These are phyloP conservation scores for Penicillium salamii DNA, from an alignment of 495 filamentous ascomycete species.

Conservation along the genomic window DNA sequence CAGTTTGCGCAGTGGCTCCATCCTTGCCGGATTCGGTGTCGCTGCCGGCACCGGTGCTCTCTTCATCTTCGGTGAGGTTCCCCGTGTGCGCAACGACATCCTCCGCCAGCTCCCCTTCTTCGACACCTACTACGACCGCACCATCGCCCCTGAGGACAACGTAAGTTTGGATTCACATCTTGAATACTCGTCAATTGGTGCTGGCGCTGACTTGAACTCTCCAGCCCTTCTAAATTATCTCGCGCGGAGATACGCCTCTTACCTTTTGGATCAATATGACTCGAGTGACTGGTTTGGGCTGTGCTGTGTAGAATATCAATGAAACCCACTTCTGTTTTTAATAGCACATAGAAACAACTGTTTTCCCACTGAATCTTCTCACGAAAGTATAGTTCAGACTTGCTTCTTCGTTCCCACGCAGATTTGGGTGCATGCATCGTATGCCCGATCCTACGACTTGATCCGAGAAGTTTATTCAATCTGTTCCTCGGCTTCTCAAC, in stretches of 20 bases:
- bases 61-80: constrained; percentile 70
- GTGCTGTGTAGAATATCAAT: constrained; percentile 28
- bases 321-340: constrained; percentile 25
- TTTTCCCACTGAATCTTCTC: constrained; percentile 18
- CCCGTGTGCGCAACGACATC: constrained; percentile 65
- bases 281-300: neutral
- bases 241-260: constrained; percentile 9
- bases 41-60: constrained; percentile 61
- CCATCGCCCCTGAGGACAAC: constrained; percentile 64
- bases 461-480: too few relatives aligned
- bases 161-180: constrained; percentile 26
- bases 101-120: constrained; percentile 60
- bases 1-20: constrained; percentile 43
- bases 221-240: constrained; percentile 44
- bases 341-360: constrained; percentile 39
- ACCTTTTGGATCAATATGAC: neutral
- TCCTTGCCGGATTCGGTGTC: constrained; percentile 57
- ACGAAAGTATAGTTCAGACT: too few relatives aligned
- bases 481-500: too few relatives aligned
- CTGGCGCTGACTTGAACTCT: constrained; percentile 19
- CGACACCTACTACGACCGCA: constrained; percentile 54
- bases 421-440: too few relatives aligned
- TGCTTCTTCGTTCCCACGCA: too few relatives aligned
- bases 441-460: too few relatives aligned
- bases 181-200: too few relatives aligned